Percentiles rank a stretch among this genome's conserved stretches.
Evolutionary conservation across 306 rosid genomes (phyloP).

Genomic region (Lupinus albus): DNA sequence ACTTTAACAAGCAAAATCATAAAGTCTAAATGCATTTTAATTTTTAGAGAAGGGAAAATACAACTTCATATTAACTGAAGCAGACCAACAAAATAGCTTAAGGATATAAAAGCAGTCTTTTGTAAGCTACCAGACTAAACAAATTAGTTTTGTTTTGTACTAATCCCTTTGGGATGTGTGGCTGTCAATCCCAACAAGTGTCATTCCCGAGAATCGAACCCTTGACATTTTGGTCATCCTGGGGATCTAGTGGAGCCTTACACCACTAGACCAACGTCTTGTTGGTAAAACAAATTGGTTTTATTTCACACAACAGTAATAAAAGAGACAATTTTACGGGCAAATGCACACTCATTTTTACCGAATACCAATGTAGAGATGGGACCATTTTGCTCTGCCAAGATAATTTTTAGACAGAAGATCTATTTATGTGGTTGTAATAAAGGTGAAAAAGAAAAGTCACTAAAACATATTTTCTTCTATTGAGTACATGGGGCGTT

Average conservation of each 20-base stretch:
- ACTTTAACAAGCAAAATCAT: conserved; percentile 37
- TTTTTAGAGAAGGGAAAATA: not conserved
- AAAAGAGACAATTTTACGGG: not conserved
- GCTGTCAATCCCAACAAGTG: too few relatives aligned
- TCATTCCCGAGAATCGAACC: too few relatives aligned
- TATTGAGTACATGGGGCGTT: not conserved
- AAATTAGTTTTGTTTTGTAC: not conserved
- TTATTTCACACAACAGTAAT: not conserved
- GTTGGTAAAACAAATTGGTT: not conserved
- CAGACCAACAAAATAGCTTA: conserved; percentile 20
- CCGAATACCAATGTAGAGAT: conserved; percentile 2
- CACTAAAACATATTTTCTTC: conserved; percentile 21
- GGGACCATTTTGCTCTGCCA: not conserved
- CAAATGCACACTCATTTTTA: conserved; percentile 1
- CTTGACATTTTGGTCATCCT: too few relatives aligned
- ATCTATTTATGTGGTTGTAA: not conserved
- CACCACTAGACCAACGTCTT: too few relatives aligned
- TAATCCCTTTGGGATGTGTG: too few relatives aligned
- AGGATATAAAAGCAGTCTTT: conserved; percentile 28
- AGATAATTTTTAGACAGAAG: conserved; percentile 14
- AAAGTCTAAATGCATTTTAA: not conserved
- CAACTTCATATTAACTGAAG: conserved; percentile 15
- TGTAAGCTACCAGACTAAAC: not conserved
- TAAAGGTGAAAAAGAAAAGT: conserved; percentile 24
- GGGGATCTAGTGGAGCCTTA: too few relatives aligned